Evolutionary conservation across 371 early-diverging fungal species (phyloP).

Genomic region (Saksenaea vasiformis): DNA sequence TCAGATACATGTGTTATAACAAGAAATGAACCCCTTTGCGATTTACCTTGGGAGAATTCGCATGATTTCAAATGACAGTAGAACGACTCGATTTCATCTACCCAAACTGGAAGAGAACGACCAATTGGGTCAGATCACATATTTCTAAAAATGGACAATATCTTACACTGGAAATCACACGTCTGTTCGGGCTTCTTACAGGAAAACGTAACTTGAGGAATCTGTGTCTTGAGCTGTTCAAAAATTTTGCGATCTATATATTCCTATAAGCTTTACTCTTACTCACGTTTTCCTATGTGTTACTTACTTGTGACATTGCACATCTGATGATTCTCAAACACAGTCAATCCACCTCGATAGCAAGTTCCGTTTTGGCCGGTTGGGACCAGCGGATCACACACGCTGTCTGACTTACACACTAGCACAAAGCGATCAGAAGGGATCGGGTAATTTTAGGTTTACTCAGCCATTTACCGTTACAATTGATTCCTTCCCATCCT

Average conservation of each 20-base stretch:
- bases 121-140: not conserved
- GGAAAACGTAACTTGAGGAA: slow-evolving; percentile 73
- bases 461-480: slow-evolving; percentile 70
- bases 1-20: not conserved
- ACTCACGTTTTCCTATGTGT: too few species aligned
- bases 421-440: slow-evolving; percentile 4
- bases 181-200: slow-evolving; percentile 56
- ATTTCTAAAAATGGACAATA: not conserved
- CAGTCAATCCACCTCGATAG: slow-evolving; percentile 78
- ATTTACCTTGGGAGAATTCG: slow-evolving; percentile 54
- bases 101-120: slow-evolving; percentile 62
- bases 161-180: slow-evolving; percentile 71
- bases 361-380: slow-evolving; percentile 82
- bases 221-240: slow-evolving; percentile 59
- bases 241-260: slow-evolving; percentile 56
- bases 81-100: slow-evolving; percentile 76
- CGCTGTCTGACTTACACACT: slow-evolving; percentile 79
- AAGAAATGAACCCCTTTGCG: not conserved
- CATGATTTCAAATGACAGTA: slow-evolving; percentile 74
- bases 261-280: not conserved
- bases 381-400: slow-evolving; percentile 76
- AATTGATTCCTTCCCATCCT: slow-evolving; percentile 93
- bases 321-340: slow-evolving; percentile 78
- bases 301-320: slow-evolving; percentile 88
- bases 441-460: not conserved